Base-by-base conservation (phyloP, 2,329 filamentous ascomycete genomes). In the Onygenales sp. region DNA sequence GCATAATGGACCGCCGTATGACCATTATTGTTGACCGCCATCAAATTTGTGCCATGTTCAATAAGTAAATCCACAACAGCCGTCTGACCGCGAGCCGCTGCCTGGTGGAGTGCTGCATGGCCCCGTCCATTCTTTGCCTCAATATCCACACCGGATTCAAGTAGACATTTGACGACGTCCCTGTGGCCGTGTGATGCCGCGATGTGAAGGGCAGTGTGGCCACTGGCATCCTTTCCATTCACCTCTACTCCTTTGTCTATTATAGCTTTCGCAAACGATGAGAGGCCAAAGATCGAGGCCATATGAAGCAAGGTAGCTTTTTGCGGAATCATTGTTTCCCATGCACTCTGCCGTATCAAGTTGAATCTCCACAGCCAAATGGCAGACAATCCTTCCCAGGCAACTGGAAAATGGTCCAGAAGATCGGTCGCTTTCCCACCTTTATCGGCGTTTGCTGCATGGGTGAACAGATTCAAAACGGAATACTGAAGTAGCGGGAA, bases 161-260 rank as follows among this genome's bases (percentile, higher is more conserved):
- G 43, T 27, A 44, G 21, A 44, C 13, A n/a, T 10, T 27, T 13
- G 13, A 58, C 56, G 35, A 54, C 41, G 13, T 54, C 44, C 5
- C 50, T 41, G 21, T 51, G 43, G 21, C 44, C 55, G 17, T 48
- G 41, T 27, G 36, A 43, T 5, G 53, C 47, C n/a, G 53, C 53
- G 32, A 57, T 36, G 42, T 56, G 31, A 17, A 55, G 48, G 5
- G 50, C 42, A 10, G 6, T 53, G 36, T 21, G 11, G 33, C 11
- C 50, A 21, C 21, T n/a, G 21, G 13, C 21, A 27, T 44, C 43
- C 21, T 21, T 13, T 10, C 10, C 17, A 27, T 44, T 17, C 13
- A 44, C 17, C 10, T 44, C 17, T 10, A 44, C 32, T 11, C 49
- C 42, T 31, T 14, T 35, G 7, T 60, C 76, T 77, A 32, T 84